A percentile compares a stretch with the other conserved stretches of the same genome.
Evolutionary conservation across 305 asterid genomes (phyloP).

Genomic region (Monarda citriodora): DNA sequence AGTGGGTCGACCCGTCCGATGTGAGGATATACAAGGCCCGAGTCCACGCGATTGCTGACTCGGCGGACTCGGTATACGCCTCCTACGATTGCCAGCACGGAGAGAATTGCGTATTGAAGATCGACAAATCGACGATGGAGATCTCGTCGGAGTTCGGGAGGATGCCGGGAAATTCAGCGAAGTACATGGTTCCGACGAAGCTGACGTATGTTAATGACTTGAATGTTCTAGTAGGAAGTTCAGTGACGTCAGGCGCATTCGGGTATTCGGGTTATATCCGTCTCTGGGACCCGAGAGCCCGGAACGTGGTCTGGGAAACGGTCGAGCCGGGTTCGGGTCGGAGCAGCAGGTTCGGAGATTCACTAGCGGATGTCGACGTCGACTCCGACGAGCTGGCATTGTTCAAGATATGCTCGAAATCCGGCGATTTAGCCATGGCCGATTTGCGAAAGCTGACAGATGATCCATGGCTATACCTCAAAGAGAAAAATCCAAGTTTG

Average conservation of each 20-base stretch:
- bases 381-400: conserved; percentile 50
- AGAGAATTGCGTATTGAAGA: conserved; percentile 74
- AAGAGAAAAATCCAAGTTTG: conserved; percentile 89
- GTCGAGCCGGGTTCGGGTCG: conserved; percentile 94
- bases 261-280: conserved; percentile 89
- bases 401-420: conserved; percentile 88
- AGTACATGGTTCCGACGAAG: conserved; percentile 64
- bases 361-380: conserved; percentile 82
- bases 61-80: conserved; percentile 61
- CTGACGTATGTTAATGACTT: conserved; percentile 44
- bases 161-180: conserved; percentile 78
- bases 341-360: conserved; percentile 92
- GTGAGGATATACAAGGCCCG: conserved; percentile 86
- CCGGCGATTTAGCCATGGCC: conserved; percentile 91
- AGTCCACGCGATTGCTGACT: conserved; percentile 71
- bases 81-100: conserved; percentile 78
- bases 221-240: conserved; percentile 58
- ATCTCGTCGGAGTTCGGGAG: conserved; percentile 65
- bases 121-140: conserved; percentile 68
- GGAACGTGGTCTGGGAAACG: conserved; percentile 82
- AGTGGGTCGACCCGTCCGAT: conserved; percentile 87
- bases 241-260: conserved; percentile 82
- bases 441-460: conserved; percentile 76
- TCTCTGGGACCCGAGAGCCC: conserved; percentile 79
- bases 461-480: conserved; percentile 94